Evolutionary conservation across 495 filamentous ascomycete species (phyloP).

Genomic region (Annulohypoxylon moriforme): DNA sequence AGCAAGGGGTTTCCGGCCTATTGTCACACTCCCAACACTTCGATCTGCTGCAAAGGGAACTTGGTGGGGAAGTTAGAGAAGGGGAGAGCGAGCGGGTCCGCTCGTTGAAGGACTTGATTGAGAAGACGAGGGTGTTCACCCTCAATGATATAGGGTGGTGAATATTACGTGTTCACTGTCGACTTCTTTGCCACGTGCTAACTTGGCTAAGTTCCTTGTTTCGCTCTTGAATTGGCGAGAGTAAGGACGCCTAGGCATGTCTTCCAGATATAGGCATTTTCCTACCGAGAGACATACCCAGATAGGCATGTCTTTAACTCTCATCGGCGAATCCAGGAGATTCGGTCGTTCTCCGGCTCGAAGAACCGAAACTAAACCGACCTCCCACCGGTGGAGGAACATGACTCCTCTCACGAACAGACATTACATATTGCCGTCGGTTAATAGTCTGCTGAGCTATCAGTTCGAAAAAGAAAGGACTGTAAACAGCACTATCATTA

Average conservation of each 20-base stretch:
- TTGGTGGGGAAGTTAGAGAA: slow-evolving; percentile 3
- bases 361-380: slow-evolving; percentile 8
- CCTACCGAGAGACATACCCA: background rate
- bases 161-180: background rate
- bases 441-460: background rate
- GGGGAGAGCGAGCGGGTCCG: slow-evolving; percentile 16
- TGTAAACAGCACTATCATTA: background rate
- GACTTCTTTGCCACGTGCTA: background rate
- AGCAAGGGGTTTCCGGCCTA: slow-evolving; percentile 10
- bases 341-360: slow-evolving; percentile 3
- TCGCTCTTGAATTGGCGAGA: background rate
- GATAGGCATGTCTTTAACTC: background rate
- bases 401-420: background rate
- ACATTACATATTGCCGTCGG: background rate
- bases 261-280: no score
- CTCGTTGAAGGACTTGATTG: slow-evolving; percentile 23
- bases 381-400: slow-evolving; percentile 10
- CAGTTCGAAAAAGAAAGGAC: background rate
- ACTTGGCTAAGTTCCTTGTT: background rate
- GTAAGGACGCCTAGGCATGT: background rate
- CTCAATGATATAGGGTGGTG: slow-evolving; percentile 29
- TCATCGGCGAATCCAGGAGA: background rate
- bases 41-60: slow-evolving; percentile 27
- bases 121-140: slow-evolving; percentile 20
- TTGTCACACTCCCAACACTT: slow-evolving; percentile 28